Evolutionary conservation across 2,329 filamentous ascomycete species (phyloP), one percentile per base, ranked within the genome.

Genomic region (Stylonectria norvegica): DNA sequence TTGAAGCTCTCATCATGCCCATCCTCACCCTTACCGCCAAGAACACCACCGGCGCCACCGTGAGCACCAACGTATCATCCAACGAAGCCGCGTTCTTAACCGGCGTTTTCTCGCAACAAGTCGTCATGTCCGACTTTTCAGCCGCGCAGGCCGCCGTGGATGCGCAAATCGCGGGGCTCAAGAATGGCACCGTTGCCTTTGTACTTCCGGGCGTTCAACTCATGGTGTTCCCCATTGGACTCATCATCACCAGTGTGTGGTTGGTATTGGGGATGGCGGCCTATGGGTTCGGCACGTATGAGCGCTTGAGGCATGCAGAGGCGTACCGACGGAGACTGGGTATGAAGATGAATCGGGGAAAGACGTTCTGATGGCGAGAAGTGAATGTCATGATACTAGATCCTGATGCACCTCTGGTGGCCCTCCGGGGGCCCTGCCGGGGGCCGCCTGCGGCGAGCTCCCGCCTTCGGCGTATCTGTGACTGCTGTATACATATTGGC

Each of bases 81-180:
- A 81, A 83, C 62, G 81, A 87, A 60, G 83, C 85, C 12, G 75
- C 78, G 5, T 89, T 89, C 52, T 75, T 88, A 27, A 77, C 76
- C 11, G 85, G 85, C 36, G 75, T 85, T 53, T 89, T 89, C 63
- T 77, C 83, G 38, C 65, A 73, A 35, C 67, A 76, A 40, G 67
- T 76, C 11, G 61, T 79, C 55, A 62, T 74, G 55, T 81, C 77
- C 43, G 65, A 70, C 36, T 68, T 73, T 25, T 60, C 66, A 31
- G 51, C 66, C 34, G 78, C 78, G 17, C 65, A 72, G 45, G 61
- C 69, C 14, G 72, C 74, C 22, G 75, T 79, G 14, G 63, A 75
- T 43, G 60, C 69, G 4, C 65, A 74, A 15, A 60, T 73, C 1
- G 62, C 57, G 1, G 64, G 60, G 4, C 63, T 81, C 17, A 55